Base-by-base conservation (phyloP, 441 rosid species). In the Hura crepitans region DNA sequence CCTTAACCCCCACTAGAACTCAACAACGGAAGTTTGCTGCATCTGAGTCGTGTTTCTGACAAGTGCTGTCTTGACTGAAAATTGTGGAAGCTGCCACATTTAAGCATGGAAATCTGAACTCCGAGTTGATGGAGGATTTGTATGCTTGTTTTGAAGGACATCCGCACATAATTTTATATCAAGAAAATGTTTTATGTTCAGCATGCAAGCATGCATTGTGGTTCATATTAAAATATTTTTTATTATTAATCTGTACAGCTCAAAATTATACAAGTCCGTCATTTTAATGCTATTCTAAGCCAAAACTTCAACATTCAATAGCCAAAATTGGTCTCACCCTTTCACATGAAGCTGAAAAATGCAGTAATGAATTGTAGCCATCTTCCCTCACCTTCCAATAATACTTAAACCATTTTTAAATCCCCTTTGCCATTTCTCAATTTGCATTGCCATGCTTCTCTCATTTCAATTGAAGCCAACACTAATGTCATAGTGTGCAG, bases 1-100 rank as follows among this genome's bases (percentile, higher is more conserved):
- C 75, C 83, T 76, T 78, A 80, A 81, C 81, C 85, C 86, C 95
- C 90, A 82, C 66, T 68, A 68, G 64, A 80, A 84, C 91, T 81
- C 88, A 84, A 82, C 82, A 72, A 73, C 35, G 80, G 72, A 81
- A 50, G 74, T 73, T 25, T 58, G 77, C 61, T 15, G 75, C 75
- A 47, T 63, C 69, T 51, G 65, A 68, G 62, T 64, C 55, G 33
- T 70, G 45, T 50, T 45, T 68, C 66, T 28, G 73, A 53, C 15
- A 12, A 22, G 17, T 14, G 43, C 49, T 27, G 47, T 42, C 54
- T 43, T 37, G 76, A 57, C 68, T 42, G 39, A 23, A 8, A 46
- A 13, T 53, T 60, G 6, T 11, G 59, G 64, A 30, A 69, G 65
- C 64, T 20, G 73, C 73, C 18, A 61, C 74, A 66, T 61, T 25